Evolutionary conservation across 169 alveolate genomes (phyloP), one percentile per base, ranked within the genome.

Genomic region (Cryptosporidium muris): DNA sequence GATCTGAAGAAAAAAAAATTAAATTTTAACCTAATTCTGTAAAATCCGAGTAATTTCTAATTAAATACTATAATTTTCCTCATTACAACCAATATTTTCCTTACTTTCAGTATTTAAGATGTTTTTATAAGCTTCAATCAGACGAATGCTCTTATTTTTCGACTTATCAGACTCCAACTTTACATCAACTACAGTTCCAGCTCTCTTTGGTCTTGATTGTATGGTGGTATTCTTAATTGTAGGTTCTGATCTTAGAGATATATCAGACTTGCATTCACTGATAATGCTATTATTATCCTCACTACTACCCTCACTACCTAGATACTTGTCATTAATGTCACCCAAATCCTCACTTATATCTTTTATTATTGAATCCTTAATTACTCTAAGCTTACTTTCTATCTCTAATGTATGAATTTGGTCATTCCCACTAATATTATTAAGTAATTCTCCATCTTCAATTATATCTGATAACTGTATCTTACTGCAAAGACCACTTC

Each of bases 221-320:
- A 34, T 43, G 11, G 38, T 74, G 25, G 36, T 60, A 34, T 37
- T n/a, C 42, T 56, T 43, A 3, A 74, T 58, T 9, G 60, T 42
- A 8, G 85, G 85, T 34, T 74, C 85, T 2, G 85, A 74, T 54
- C 47, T 74, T 43, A 43, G 85, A 7, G 85, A 74, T 45, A 74
- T 74, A 56, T 74, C 47, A 14, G 85, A 74, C 14, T 56, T 25
- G 47, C 12, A n/a, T 12, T 58, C 66, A 9, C 34, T 42, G 9
- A 47, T 38, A 38, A 14, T 37, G 1, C 54, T 40, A 1, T 58
- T 11, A 8, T 51, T 60, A 58, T 74, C 37, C 0, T 54, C 60
- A 45, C 14, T 45, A 14, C 8, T 12, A 8, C 43, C 58, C 38
- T 60, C 45, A 25, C 25, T 9, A 1, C 38, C 38, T 16, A 6